Evolutionary conservation across 495 filamentous ascomycete genomes (phyloP), one percentile per base, ranked within the genome.

Genomic region (Chaetomidium leptoderma): DNA sequence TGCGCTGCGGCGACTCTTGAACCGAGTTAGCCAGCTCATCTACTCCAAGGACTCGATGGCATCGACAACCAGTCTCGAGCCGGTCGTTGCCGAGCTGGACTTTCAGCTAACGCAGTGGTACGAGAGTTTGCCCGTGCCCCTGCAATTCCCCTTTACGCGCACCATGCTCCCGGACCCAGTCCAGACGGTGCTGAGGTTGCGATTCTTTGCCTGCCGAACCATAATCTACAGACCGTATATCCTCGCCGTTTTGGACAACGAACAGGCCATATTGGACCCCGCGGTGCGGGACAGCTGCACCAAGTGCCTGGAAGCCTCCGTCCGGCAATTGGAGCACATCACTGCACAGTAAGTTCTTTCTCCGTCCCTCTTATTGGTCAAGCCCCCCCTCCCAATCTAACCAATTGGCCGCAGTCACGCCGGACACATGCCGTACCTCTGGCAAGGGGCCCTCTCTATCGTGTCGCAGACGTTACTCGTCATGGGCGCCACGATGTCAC

Each of bases 201-300:
- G 89, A 36, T 92, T 90, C 74, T 90, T 86, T 72, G 88, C 89
- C 43, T 91, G 89, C 69, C 84, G 86, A 49, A 91, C 89, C 36
- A 91, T 92, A 66, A 92, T 92, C 62, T 91, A 86, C 74, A 79
- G 89, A 23, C 88, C 89, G 2, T 92, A 91, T 70, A 89, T 90
- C 59, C 76, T 90, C 53, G 86, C 87, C 11, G 88, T 91, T 2
- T 74, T 92, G 23, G 84, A 90, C 64, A 89, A 91, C 61, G 88
- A 91, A 59, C 81, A 83, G 63, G 83, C 83, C 42, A 81, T 81
- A 33, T 68, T 84, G 61, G 87, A 91, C 70, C 80, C 77, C 37
- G 74, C 76, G 49, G 88, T 91, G 45, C 83, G 85, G 58, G 88
- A 91, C 46, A 87, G 84, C 62, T 91, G 89, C 69, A 80, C 83